Percentiles rank a stretch among this genome's conserved stretches.
phyloP scores from a whole-genome alignment of 2,329 filamentous ascomycete genomes.

The Penicillium sp. region DNA sequence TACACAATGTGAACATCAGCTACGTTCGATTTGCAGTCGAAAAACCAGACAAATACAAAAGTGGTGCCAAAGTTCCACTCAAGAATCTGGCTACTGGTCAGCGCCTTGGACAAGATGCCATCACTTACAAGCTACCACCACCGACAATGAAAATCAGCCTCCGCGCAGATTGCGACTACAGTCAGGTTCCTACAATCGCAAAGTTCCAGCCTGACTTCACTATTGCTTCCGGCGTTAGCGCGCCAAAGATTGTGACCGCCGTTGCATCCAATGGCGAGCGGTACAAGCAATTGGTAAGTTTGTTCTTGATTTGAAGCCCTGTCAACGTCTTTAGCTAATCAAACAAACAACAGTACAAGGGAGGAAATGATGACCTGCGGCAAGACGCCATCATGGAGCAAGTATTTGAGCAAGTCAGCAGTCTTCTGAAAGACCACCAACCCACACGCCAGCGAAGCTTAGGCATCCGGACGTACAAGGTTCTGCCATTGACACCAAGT shows the following conservation, averaged over 20 bases:
- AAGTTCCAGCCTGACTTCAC: conserved; percentile 72
- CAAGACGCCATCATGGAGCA: conserved; percentile 99
- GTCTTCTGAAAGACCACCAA: conserved; percentile 79
- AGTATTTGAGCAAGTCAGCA: conserved; percentile 93
- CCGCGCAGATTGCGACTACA: conserved; percentile 71
- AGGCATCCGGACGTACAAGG: conserved; percentile 94
- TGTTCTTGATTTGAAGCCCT: background rate
- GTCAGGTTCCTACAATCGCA: conserved; percentile 67
- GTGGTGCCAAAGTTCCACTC: conserved; percentile 61
- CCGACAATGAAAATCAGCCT: conserved; percentile 84
- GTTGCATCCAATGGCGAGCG: conserved; percentile 71
- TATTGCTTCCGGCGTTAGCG: conserved; percentile 86
- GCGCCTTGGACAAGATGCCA: conserved; percentile 61
- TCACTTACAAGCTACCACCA: conserved; percentile 71
- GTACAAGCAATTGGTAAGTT: conserved; percentile 76
- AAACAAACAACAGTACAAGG: conserved; percentile 64
- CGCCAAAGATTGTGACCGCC: conserved; percentile 87
- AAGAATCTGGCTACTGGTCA: conserved; percentile 63
- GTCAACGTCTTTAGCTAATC: background rate
- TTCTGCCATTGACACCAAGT: conserved; percentile 78
- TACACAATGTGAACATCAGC: conserved; percentile 70
- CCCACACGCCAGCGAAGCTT: conserved; percentile 83
- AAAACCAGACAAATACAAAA: conserved; percentile 60
- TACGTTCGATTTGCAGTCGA: conserved; percentile 52
- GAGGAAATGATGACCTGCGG: conserved; percentile 89